Evolutionary conservation across 176 grass and related monocot species (phyloP).

Genomic region (Coix lacrymajobi): DNA sequence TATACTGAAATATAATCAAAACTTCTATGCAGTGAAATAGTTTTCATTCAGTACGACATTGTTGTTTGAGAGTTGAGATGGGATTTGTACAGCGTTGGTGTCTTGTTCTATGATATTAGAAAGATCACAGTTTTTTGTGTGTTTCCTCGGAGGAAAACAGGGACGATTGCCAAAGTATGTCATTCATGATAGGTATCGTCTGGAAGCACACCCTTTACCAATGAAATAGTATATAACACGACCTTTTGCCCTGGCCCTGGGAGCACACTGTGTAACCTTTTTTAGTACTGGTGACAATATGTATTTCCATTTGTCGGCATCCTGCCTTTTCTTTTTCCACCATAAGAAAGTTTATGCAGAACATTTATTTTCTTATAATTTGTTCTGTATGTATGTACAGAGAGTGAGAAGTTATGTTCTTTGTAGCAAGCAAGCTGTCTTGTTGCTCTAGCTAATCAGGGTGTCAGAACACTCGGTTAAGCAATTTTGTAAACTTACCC

Average conservation of each 20-base stretch:
- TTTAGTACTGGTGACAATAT: too few relatives aligned
- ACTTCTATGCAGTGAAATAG: background rate
- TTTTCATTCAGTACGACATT: background rate
- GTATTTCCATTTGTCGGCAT: background rate
- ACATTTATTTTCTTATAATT: background rate
- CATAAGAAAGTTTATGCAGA: background rate
- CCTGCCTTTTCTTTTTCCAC: background rate
- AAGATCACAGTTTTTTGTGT: background rate
- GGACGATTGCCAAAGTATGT: background rate
- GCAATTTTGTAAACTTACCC: too few relatives aligned
- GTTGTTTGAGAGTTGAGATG: background rate
- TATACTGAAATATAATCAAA: constrained; percentile 20
- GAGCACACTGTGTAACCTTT: background rate
- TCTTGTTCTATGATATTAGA: background rate
- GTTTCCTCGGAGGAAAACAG: background rate
- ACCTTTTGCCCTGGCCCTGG: background rate
- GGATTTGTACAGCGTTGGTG: background rate
- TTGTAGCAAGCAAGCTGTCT: background rate
- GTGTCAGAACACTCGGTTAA: too few relatives aligned
- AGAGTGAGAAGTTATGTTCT: background rate
- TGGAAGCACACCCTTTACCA: background rate
- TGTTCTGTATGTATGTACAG: background rate
- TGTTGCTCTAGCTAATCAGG: background rate
- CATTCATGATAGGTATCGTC: background rate
- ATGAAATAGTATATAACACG: background rate